phyloP scores from a whole-genome alignment of 2,329 filamentous ascomycete genomes.

The Xylariomycetidae sp. region DNA sequence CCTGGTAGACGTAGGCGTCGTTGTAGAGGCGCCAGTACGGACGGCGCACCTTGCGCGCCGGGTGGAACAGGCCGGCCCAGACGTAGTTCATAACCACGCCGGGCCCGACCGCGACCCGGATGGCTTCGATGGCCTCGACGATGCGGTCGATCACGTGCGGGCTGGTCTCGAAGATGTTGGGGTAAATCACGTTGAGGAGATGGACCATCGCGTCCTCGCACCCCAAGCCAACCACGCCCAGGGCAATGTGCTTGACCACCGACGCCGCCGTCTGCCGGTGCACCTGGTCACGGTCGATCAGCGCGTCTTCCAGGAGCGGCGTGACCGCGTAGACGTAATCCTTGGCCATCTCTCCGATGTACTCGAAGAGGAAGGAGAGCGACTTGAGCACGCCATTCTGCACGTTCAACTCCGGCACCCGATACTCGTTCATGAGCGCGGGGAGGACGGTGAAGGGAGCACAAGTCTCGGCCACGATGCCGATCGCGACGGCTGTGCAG shows the following conservation, averaged over 20 bases:
- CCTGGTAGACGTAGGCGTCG: constrained; percentile 88
- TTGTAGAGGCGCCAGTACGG: constrained; percentile 98
- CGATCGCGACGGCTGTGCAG: constrained; percentile 96
- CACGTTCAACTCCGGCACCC: constrained; percentile 95
- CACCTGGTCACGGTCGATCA: constrained; percentile 96
- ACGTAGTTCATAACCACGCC: constrained; percentile 96
- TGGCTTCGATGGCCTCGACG: constrained; percentile 93
- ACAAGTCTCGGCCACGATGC: constrained; percentile 97
- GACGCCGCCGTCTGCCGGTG: constrained; percentile 94
- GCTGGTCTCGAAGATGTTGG: constrained; percentile 95
- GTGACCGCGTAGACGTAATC: constrained; percentile 99
- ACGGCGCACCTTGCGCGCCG: constrained; percentile 84
- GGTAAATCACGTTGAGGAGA: constrained; percentile 90
- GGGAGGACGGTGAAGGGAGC: constrained; percentile 98
- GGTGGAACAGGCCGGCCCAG: constrained; percentile 96
- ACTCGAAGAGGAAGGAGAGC: constrained; percentile 94
- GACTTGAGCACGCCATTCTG: constrained; percentile 98
- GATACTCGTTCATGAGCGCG: constrained; percentile 98
- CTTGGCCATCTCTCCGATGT: constrained; percentile 99
- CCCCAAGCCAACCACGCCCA: constrained; percentile 94
- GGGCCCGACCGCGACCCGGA: constrained; percentile 87
- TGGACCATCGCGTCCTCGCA: constrained; percentile 99
- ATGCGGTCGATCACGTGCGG: constrained; percentile 98
- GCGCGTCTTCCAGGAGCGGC: constrained; percentile 88
- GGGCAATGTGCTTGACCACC: constrained; percentile 95